Conservation (phyloP, 495 filamentous ascomycete species). For the Pseudoneurospora amorphoporcata region DNA sequence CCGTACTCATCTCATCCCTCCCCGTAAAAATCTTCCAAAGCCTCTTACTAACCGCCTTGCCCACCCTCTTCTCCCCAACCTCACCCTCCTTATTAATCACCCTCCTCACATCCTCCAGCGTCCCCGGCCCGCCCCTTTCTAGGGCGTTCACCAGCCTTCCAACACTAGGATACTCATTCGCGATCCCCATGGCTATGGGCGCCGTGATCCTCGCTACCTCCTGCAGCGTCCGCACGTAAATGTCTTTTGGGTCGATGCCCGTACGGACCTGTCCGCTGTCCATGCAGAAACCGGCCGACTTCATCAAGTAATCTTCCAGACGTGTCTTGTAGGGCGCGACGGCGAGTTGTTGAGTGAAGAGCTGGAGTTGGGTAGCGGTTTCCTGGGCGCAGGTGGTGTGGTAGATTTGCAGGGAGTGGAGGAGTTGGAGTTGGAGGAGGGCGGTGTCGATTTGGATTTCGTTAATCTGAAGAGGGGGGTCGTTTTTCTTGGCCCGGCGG, state of each 20-base stretch:
- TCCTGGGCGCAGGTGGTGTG: slow-evolving; percentile 53
- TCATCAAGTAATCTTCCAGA: slow-evolving; percentile 27
- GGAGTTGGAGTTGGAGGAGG: slow-evolving; percentile 60
- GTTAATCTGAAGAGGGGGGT: slow-evolving; percentile 44
- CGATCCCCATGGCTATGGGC: slow-evolving; percentile 63
- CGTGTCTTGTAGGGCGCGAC: slow-evolving; percentile 58
- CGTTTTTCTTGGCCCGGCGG: slow-evolving; percentile 31
- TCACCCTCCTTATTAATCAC: slow-evolving; percentile 58
- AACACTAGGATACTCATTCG: slow-evolving; percentile 49
- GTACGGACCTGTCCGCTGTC: slow-evolving; percentile 70
- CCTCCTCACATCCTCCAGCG: slow-evolving; percentile 55
- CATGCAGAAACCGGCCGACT: slow-evolving; percentile 66
- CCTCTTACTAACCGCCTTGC: slow-evolving; percentile 59
- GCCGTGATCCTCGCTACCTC: slow-evolving; percentile 65
- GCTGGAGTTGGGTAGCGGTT: slow-evolving; percentile 66
- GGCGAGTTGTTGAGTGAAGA: slow-evolving; percentile 73
- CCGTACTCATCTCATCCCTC: slow-evolving; percentile 52
- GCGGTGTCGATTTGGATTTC: slow-evolving; percentile 67
- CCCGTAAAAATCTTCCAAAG: slow-evolving; percentile 67
- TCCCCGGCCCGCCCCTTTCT: slow-evolving; percentile 45
- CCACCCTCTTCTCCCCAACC: slow-evolving; percentile 53
- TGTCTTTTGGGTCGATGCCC: slow-evolving; percentile 57
- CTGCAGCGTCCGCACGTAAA: slow-evolving; percentile 69
- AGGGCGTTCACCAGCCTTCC: slow-evolving; percentile 48
- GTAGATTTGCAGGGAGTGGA: slow-evolving; percentile 58